A percentile compares a stretch with the other conserved stretches of the same genome.
Conservation (phyloP, 208 protist genomes). For the Trypanosoma avium region DNA sequence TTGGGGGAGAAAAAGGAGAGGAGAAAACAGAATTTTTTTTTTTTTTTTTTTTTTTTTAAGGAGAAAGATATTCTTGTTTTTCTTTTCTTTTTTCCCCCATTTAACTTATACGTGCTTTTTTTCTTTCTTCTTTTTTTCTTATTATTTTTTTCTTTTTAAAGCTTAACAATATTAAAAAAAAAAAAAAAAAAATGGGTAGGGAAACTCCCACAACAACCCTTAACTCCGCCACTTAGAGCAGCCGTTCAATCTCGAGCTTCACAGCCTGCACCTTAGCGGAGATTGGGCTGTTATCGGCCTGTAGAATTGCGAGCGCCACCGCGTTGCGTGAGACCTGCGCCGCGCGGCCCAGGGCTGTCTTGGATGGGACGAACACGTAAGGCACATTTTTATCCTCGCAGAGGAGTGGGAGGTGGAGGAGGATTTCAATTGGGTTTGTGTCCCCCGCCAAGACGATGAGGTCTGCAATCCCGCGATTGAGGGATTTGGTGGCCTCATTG, state of each 20-base stretch:
- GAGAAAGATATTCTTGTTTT: slow-evolving; percentile 19
- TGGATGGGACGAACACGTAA: slow-evolving; percentile 99
- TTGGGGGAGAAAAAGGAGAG: too few relatives aligned
- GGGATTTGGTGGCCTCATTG: slow-evolving; percentile 99
- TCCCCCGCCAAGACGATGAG: slow-evolving; percentile 99
- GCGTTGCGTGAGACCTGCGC: slow-evolving; percentile 98
- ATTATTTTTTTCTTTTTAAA: slow-evolving; percentile 2
- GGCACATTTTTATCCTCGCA: slow-evolving; percentile 99
- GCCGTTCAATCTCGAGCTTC: slow-evolving; percentile 97
- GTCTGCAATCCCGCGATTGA: slow-evolving; percentile 98
- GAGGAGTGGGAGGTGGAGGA: slow-evolving; percentile 99
- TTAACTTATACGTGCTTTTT: slow-evolving; percentile 10
- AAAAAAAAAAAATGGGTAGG: not conserved
- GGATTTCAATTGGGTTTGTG: slow-evolving; percentile 99
- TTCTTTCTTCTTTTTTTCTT: slow-evolving; percentile 17
- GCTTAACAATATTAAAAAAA: slow-evolving; percentile 8
- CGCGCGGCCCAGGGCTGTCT: slow-evolving; percentile 97
- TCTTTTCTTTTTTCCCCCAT: slow-evolving; percentile 21
- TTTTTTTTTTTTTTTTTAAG: too few relatives aligned
- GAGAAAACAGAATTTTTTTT: too few relatives aligned
- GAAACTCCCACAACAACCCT: too few relatives aligned
- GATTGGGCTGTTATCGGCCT: slow-evolving; percentile 96
- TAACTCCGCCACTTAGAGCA: slow-evolving; percentile 82
- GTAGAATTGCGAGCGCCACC: slow-evolving; percentile 96
- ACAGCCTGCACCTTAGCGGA: slow-evolving; percentile 96